phyloP scores from a whole-genome alignment of 352 stramenopile species.

The Pythium sp. region DNA sequence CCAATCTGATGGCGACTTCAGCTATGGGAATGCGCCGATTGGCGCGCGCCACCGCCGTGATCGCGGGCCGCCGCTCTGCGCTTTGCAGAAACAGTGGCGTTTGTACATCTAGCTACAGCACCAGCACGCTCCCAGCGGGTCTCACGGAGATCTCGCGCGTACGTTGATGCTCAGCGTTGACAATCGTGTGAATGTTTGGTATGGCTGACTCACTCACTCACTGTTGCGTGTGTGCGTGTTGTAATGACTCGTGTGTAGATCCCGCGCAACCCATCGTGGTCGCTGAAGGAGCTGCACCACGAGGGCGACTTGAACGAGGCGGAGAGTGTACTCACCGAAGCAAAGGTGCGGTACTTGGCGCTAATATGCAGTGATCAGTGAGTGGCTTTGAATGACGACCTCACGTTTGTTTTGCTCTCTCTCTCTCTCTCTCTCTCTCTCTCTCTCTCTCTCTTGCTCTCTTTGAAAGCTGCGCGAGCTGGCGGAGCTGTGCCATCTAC shows the following conservation, averaged over 20 bases:
- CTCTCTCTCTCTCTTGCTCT: neutral
- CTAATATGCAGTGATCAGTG: neutral
- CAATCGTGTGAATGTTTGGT: neutral
- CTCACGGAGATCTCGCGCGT: slow-evolving; percentile 59
- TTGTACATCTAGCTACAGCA: neutral
- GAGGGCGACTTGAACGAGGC: slow-evolving; percentile 38
- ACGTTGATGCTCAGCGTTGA: slow-evolving; percentile 3
- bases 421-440: neutral
- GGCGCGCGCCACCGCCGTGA: neutral
- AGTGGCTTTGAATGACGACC: neutral
- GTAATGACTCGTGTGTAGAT: slow-evolving; percentile 25
- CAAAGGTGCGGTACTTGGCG: slow-evolving; percentile 34
- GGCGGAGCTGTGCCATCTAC: slow-evolving; percentile 79
- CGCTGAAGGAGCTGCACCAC: slow-evolving; percentile 74
- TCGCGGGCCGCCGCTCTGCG: neutral
- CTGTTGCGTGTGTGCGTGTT: neutral
- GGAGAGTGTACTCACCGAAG: slow-evolving; percentile 55
- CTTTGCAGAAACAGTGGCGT: neutral
- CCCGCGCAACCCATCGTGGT: slow-evolving; percentile 76
- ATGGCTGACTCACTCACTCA: neutral
- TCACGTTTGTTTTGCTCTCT: neutral
- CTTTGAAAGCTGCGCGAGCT: slow-evolving; percentile 57
- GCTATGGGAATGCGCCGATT: slow-evolving; percentile 8
- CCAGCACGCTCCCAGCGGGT: slow-evolving; percentile 36
- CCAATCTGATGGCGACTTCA: slow-evolving; percentile 6